These are phyloP conservation scores for Amanita polypyramis DNA, from an alignment of 768 basidiomycete species.

Conservation along the genomic window DNA sequence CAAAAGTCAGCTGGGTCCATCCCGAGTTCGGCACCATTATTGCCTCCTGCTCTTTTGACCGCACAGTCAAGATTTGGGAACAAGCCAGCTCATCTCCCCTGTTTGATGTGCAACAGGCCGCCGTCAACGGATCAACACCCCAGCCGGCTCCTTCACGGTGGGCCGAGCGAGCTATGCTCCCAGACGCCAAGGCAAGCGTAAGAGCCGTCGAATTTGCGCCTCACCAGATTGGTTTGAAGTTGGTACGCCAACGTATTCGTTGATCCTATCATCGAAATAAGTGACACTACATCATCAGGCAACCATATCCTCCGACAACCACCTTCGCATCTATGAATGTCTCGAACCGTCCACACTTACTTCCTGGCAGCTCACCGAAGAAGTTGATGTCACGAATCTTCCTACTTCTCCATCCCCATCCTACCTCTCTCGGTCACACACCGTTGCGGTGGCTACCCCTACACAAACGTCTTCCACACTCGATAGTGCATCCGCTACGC, in stretches of 20 bases:
- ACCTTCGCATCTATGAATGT: conserved; percentile 85
- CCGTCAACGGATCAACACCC: conserved; percentile 19
- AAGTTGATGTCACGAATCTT: conserved; percentile 61
- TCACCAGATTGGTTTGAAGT: conserved; percentile 76
- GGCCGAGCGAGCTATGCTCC: conserved; percentile 63
- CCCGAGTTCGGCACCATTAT: conserved; percentile 86
- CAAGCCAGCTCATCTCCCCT: conserved; percentile 29
- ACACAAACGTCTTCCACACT: conserved; percentile 50
- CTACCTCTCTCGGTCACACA: conserved; percentile 36
- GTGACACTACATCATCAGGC: conserved; percentile 40
- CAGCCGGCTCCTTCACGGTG: conserved; percentile 38
- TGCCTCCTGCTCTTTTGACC: conserved; percentile 82
- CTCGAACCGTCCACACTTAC: conserved; percentile 63
- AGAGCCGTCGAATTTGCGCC: conserved; percentile 83
- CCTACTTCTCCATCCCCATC: conserved; percentile 32
- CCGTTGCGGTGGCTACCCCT: conserved; percentile 57
- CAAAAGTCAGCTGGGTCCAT: conserved; percentile 82
- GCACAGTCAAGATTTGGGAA: conserved; percentile 92
- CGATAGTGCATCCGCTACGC: conserved; percentile 46
- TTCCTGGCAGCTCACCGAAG: conserved; percentile 69
- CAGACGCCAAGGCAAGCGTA: conserved; percentile 81
- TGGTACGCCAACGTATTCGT: conserved; percentile 38
- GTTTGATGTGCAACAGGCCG: conserved; percentile 17
- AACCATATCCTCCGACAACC: conserved; percentile 79
- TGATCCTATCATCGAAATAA: background rate